Base-by-base conservation (phyloP, 2,329 filamentous ascomycete species). In the Colletotrichum lentis region DNA sequence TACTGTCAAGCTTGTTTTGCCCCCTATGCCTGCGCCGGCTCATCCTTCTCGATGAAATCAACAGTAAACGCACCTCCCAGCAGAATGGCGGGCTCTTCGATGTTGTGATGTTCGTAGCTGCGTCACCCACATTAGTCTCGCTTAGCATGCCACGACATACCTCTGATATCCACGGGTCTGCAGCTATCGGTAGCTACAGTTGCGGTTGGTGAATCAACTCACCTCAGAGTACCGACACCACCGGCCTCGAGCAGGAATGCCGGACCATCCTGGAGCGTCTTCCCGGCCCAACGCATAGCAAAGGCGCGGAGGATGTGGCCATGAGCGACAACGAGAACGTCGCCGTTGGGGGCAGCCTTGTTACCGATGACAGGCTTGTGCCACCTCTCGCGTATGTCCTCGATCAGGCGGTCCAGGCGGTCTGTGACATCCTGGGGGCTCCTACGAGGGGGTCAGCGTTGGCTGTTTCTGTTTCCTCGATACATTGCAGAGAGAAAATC, bases 251-350 rank as follows among this genome's bases (percentile, higher is more conserved):
- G 81, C 69, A 97, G 83, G 76, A 97, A 88, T 6, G 89, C 87
- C 46, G 93, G 91, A 8, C 91, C 93, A 57, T 93, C 90, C 62
- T 88, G 86, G 67, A 97, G 82, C 14, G 87, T 83, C 80, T 91
- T 91, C 0, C 88, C 88, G 0, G 90, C 86, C 94, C 94, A 97
- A 39, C 94, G 85, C 83, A 95, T 92, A 7, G 94, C 94, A 77
- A 97, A 93, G 0, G 93, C 92, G 18, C 94, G 85, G 61, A 97
- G 81, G 64, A 97, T 95, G 80, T 97, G 94, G 0, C 94, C 94
- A 76, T 97, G 94, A 24, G 93, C 94, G 6, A 97, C 93, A 56
- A 97, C 84, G 27, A 86, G 11, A 75, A 82, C 70, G 76, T 81
- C 80, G 8, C 78, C 79, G 20, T 71, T 69, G 18, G 46, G 44